phyloP scores from a whole-genome alignment of 1,284 basidiomycete genomes.

The Laetiporus sulphureus region DNA sequence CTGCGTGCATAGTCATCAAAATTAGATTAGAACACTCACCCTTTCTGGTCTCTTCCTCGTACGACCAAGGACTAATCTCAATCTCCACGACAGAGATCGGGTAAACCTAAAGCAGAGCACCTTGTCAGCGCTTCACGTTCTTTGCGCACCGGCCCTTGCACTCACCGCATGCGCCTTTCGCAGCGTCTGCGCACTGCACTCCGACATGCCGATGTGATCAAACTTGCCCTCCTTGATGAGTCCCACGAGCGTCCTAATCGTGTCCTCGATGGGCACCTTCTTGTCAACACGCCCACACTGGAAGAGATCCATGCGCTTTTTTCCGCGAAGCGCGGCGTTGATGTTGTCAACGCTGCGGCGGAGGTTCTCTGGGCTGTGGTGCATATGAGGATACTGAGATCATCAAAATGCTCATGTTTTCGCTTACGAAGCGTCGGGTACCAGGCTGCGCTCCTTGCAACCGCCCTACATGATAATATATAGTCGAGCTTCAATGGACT shows the following conservation, averaged over 20 bases:
- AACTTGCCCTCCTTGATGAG: conserved; percentile 26
- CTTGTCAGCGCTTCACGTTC: too few species aligned
- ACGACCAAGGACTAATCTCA: conserved; percentile 45
- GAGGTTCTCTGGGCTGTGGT: conserved; percentile 33
- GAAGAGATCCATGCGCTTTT: conserved; percentile 40
- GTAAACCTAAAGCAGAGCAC: too few species aligned
- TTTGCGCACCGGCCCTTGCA: too few species aligned
- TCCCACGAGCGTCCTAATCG: conserved; percentile 14
- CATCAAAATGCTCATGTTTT: too few species aligned
- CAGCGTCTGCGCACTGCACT: conserved; percentile 40
- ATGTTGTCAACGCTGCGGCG: conserved; percentile 33
- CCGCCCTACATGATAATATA: too few species aligned
- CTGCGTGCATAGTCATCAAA: too few species aligned
- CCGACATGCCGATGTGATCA: conserved; percentile 41
- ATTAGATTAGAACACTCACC: conserved; percentile 22
- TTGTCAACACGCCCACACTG: conserved; percentile 29
- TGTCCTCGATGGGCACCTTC: conserved; percentile 27
- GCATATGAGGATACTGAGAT: too few species aligned
- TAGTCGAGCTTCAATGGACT: too few species aligned
- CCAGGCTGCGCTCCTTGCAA: too few species aligned
- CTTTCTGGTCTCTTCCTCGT: conserved; percentile 37
- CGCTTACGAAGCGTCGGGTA: too few species aligned
- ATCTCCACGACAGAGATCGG: conserved; percentile 44
- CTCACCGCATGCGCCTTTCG: conserved; percentile 26
- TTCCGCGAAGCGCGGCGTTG: conserved; percentile 32